phyloP scores from a whole-genome alignment of 2,329 filamentous ascomycete genomes.

The Leptosphaerulina australis region DNA sequence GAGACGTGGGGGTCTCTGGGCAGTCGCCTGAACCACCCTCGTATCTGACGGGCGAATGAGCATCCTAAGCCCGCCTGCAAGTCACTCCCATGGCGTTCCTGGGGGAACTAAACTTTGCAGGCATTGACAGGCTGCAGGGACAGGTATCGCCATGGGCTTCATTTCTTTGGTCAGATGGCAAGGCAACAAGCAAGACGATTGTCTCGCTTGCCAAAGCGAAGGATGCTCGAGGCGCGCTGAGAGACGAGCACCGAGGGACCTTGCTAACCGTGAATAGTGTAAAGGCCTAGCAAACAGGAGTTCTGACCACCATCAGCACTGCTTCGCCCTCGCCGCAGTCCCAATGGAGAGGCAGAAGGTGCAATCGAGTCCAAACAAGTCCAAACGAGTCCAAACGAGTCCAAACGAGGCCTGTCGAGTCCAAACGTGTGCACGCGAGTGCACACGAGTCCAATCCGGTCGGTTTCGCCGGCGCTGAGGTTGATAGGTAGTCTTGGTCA shows the following conservation, averaged over 20 bases:
- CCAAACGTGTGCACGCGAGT: too few species aligned
- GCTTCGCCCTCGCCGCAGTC: slow-evolving; percentile 28
- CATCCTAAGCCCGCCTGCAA: slow-evolving; percentile 11
- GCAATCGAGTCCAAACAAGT: slow-evolving; percentile 35
- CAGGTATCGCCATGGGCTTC: slow-evolving; percentile 6
- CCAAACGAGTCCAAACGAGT: slow-evolving; percentile 35
- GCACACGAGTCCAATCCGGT: slow-evolving; percentile 34
- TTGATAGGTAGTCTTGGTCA: slow-evolving; percentile 31
- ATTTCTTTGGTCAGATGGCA: slow-evolving; percentile 22
- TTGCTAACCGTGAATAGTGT: slow-evolving; percentile 28
- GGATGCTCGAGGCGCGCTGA: slow-evolving; percentile 13
- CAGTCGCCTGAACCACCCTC: slow-evolving; percentile 14
- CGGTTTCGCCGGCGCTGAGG: slow-evolving; percentile 28
- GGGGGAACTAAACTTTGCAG: slow-evolving; percentile 19
- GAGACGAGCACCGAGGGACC: slow-evolving; percentile 10
- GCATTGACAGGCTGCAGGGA: slow-evolving; percentile 20
- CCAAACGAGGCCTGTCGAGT: too few species aligned
- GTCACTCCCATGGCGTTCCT: slow-evolving; percentile 12
- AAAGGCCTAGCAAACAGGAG: slow-evolving; percentile 32
- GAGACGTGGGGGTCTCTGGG: slow-evolving; percentile 38
- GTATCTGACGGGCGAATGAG: slow-evolving; percentile 18
- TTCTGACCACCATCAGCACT: slow-evolving; percentile 35
- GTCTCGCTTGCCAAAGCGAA: slow-evolving; percentile 31
- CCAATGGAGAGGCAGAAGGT: slow-evolving; percentile 22
- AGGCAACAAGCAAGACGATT: slow-evolving; percentile 29